Base-by-base conservation (phyloP, 768 basidiomycete species). In the Agaricus sinodeliciosus region DNA sequence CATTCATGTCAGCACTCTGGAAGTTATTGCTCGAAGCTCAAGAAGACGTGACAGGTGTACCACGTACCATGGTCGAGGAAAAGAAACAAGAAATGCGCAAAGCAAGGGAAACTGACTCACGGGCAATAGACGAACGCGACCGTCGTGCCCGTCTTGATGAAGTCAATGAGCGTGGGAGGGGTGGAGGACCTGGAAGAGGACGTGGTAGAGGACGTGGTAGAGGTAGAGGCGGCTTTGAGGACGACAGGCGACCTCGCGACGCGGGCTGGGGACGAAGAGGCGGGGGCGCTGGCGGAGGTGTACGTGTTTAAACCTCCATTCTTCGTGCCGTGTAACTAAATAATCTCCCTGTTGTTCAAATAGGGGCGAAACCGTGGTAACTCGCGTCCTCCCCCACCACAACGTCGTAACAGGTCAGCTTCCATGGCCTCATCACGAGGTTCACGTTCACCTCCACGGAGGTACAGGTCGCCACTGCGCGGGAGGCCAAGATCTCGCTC, bases 11-110 rank as follows among this genome's bases (percentile, higher is more conserved):
- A 4, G 77, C 84, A 0, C 77, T 99, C 0, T 99, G 96, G 96
- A 82, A 76, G 22, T 75, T 98, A 4, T 74, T 99, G n/a, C 73
- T 98, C 3, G 94, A 95, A 59, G 96, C 96, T 3, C 95, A 98
- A 67, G 77, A 78, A 28, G 89, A 90, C 27, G 79, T 87, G 1
- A 87, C 90, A 9, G 94, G 94, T 55, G 89, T 99, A 0, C 96
- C 96, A 7, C 80, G 81, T 9, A 87, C 87, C 9, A 90, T 95
- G 62, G 80, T 96, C 2, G 92, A 96, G 59, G 84, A 87, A 66
- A 94, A 95, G 71, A 96, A 96, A 66, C 81, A 82, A 61, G 93
- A 95, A 65, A 84, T 95, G 79, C 76, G 88, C n/a, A 76, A 74
- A 52, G 82, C 80, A 18, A 72, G 78, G 43, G 80, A 82, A 55